Evolutionary conservation across 495 filamentous ascomycete genomes (phyloP).

Genomic region (Chlorociboria aeruginascens): DNA sequence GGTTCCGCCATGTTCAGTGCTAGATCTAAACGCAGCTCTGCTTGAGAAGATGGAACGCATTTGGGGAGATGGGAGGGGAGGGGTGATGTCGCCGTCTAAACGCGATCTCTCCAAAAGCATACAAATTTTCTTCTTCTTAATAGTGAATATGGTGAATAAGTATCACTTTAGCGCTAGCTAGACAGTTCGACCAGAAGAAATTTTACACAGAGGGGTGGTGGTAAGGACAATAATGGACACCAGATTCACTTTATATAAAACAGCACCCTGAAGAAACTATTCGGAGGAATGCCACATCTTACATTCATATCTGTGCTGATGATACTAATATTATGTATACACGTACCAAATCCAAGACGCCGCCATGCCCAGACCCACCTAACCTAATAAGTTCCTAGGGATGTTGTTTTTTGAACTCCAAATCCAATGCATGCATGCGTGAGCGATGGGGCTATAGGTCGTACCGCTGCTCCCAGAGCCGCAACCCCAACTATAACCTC

Average conservation of each 20-base stretch:
- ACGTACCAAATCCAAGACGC: not conserved
- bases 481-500: not conserved
- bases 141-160: not conserved
- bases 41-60: not conserved
- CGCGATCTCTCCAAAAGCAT: no score
- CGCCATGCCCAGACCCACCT: not conserved
- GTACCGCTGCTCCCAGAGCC: not conserved
- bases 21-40: not conserved
- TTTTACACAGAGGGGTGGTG: not conserved
- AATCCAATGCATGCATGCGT: constrained; percentile 11
- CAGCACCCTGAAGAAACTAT: not conserved
- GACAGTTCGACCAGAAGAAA: not conserved
- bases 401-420: constrained; percentile 12
- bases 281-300: not conserved
- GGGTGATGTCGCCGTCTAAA: no score
- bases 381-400: not conserved
- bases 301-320: not conserved
- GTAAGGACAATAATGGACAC: not conserved
- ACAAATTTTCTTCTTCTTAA: no score
- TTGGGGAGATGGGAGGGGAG: not conserved
- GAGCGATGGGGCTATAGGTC: not conserved
- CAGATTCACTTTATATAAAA: not conserved
- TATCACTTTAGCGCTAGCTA: not conserved
- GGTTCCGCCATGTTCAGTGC: not conserved
- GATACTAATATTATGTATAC: no score